phyloP scores from a whole-genome alignment of 2,329 filamentous ascomycete genomes.

The Raffaelea albimanens region DNA sequence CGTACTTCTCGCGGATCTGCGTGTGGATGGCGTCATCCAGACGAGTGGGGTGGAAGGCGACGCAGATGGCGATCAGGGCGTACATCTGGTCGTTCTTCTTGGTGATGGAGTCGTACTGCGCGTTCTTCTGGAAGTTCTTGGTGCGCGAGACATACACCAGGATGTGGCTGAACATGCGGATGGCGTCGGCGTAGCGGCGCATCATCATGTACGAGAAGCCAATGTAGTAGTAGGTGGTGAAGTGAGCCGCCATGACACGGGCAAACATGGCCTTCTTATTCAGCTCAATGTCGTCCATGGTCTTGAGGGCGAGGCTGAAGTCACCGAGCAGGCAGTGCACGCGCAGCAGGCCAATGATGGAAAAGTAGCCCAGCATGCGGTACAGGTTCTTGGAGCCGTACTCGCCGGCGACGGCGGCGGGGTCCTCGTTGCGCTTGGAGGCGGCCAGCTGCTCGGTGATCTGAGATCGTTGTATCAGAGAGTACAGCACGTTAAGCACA shows the following conservation, averaged over 20 bases:
- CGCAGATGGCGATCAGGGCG: conserved; percentile 95
- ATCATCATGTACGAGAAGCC: conserved; percentile 99
- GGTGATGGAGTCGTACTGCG: conserved; percentile 94
- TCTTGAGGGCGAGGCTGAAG: conserved; percentile 97
- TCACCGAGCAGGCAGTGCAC: conserved; percentile 96
- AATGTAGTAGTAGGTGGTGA: conserved; percentile 99
- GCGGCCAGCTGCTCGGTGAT: conserved; percentile 96
- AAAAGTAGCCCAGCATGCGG: conserved; percentile 98
- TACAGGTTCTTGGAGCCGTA: conserved; percentile 93
- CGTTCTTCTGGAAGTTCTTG: conserved; percentile 99
- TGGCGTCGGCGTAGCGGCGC: conserved; percentile 97
- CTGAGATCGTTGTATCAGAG: conserved; percentile 94
- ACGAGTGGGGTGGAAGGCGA: conserved; percentile 92
- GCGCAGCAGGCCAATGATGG: conserved; percentile 91
- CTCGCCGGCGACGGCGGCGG: conserved; percentile 78
- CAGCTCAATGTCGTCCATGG: conserved; percentile 96
- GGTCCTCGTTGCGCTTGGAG: conserved; percentile 89
- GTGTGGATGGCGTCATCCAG: conserved; percentile 99
- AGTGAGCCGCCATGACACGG: conserved; percentile 97
- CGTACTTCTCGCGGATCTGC: conserved; percentile 96
- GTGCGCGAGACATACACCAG: conserved; percentile 96
- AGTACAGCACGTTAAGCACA: conserved; percentile 98
- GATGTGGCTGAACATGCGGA: conserved; percentile 99
- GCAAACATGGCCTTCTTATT: conserved; percentile 99
- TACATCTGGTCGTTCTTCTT: conserved; percentile 99